A percentile compares a stretch with the other conserved stretches of the same genome.
Conservation (phyloP, 1,139 yeast genomes). For the Oligophagozyma castellii region DNA sequence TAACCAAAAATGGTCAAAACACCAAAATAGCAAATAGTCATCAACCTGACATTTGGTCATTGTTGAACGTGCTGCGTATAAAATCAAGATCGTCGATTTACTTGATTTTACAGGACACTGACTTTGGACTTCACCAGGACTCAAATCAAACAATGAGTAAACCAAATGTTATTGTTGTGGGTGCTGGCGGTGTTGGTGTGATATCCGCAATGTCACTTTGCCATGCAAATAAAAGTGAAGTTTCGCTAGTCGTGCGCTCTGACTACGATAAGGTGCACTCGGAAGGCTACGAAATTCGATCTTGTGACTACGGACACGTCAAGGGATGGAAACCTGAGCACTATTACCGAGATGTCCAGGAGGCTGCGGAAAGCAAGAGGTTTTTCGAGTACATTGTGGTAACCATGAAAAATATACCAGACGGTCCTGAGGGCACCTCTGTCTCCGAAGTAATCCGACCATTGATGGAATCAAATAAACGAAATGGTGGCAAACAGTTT, state of each 20-base stretch:
- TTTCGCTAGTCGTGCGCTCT: constrained; percentile 39
- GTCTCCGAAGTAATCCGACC: constrained; percentile 37
- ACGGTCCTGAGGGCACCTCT: constrained; percentile 26
- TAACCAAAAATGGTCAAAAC: too few species aligned
- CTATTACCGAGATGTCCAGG: constrained; percentile 27
- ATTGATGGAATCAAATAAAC: constrained; percentile 25
- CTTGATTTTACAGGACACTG: neutral
- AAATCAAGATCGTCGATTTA: neutral
- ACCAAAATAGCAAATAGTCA: neutral
- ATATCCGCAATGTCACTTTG: constrained; percentile 39
- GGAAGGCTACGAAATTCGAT: constrained; percentile 35
- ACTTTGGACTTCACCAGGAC: too few species aligned
- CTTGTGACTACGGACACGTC: constrained; percentile 38
- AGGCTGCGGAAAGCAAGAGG: constrained; percentile 29
- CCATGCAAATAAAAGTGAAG: constrained; percentile 25
- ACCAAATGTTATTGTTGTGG: constrained; percentile 29
- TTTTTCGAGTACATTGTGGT: constrained; percentile 41
- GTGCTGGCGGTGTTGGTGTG: constrained; percentile 50
- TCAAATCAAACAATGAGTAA: neutral
- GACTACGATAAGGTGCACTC: constrained; percentile 33
- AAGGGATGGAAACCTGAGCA: constrained; percentile 36
- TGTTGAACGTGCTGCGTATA: neutral
- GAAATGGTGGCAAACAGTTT: constrained; percentile 16
- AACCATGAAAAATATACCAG: constrained; percentile 48
- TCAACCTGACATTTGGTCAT: neutral